Evolutionary conservation across 179 eudicot genomes (phyloP).

Genomic region (Nepenthes alata): DNA sequence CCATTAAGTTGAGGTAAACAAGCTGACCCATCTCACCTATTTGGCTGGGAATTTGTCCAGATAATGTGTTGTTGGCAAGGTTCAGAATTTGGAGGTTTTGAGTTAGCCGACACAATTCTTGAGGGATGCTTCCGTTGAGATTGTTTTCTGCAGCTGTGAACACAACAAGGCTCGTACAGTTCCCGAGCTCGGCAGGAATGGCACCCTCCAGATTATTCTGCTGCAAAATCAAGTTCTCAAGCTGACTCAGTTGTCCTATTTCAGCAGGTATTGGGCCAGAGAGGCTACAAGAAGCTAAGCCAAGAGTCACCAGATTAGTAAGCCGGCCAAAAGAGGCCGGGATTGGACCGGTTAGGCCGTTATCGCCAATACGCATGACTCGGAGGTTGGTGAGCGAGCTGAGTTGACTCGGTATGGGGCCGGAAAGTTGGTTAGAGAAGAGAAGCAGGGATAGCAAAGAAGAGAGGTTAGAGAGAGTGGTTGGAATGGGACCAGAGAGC

Average conservation of each 20-base stretch:
- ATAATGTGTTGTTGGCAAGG: slow-evolving; percentile 59
- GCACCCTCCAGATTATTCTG: slow-evolving; percentile 53
- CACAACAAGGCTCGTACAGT: slow-evolving; percentile 39
- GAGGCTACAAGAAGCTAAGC: slow-evolving; percentile 69
- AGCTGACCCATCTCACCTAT: slow-evolving; percentile 57
- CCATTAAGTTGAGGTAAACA: slow-evolving; percentile 62
- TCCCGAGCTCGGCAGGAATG: slow-evolving; percentile 55
- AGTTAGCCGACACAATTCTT: slow-evolving; percentile 31
- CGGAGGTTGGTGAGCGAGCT: slow-evolving; percentile 42
- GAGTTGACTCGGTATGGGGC: slow-evolving; percentile 59
- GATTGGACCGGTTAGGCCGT: slow-evolving; percentile 50
- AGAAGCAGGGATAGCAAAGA: slow-evolving; percentile 48
- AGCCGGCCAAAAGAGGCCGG: slow-evolving; percentile 55
- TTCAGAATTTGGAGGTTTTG: slow-evolving; percentile 43
- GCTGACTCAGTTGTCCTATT: slow-evolving; percentile 36
- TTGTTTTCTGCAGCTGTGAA: slow-evolving; percentile 56
- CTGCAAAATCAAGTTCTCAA: slow-evolving; percentile 50
- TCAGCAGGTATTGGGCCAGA: slow-evolving; percentile 51
- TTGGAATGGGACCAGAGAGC: slow-evolving; percentile 76
- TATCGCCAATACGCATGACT: slow-evolving; percentile 72
- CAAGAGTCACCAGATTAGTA: slow-evolving; percentile 46
- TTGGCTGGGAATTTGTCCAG: slow-evolving; percentile 52
- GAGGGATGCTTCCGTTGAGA: slow-evolving; percentile 58
- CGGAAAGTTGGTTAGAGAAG: slow-evolving; percentile 68
- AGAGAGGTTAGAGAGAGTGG: slow-evolving; percentile 62